phyloP scores from a whole-genome alignment of 805 yeast genomes.

The Candida succiphila region DNA sequence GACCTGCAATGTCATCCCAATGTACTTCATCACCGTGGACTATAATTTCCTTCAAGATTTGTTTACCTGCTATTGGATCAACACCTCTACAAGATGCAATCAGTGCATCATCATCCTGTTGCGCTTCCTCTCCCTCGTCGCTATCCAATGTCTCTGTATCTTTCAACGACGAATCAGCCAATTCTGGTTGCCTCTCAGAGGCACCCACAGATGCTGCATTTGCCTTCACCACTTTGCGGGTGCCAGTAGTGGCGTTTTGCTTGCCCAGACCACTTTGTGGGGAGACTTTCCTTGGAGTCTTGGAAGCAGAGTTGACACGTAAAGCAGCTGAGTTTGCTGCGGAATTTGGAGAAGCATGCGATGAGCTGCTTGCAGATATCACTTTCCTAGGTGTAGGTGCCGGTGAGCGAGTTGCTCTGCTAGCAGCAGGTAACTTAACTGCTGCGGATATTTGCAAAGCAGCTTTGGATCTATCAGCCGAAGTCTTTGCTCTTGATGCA shows the following conservation, averaged over 20 bases:
- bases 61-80: slow-evolving; percentile 70
- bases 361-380: background rate
- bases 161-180: slow-evolving; percentile 14
- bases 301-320: background rate
- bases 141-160: slow-evolving; percentile 20
- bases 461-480: slow-evolving; percentile 21
- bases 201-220: background rate
- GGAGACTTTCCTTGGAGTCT: slow-evolving; percentile 3
- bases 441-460: slow-evolving; percentile 23
- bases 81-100: slow-evolving; percentile 54
- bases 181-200: background rate
- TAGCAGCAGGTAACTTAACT: slow-evolving; percentile 14
- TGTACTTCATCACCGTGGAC: slow-evolving; percentile 83
- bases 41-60: slow-evolving; percentile 79
- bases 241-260: slow-evolving; percentile 2
- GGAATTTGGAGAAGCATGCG: background rate
- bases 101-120: slow-evolving; percentile 23
- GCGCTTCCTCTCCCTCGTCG: slow-evolving; percentile 8
- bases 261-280: slow-evolving; percentile 2
- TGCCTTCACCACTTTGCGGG: background rate
- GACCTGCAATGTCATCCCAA: slow-evolving; percentile 95
- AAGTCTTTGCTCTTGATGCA: slow-evolving; percentile 6
- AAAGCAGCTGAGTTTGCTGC: background rate
- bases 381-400: slow-evolving; percentile 4
- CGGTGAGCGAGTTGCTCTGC: slow-evolving; percentile 8